Evolutionary conservation across 2,329 filamentous ascomycete genomes (phyloP).

Genomic region (Colletotrichum shisoi): DNA sequence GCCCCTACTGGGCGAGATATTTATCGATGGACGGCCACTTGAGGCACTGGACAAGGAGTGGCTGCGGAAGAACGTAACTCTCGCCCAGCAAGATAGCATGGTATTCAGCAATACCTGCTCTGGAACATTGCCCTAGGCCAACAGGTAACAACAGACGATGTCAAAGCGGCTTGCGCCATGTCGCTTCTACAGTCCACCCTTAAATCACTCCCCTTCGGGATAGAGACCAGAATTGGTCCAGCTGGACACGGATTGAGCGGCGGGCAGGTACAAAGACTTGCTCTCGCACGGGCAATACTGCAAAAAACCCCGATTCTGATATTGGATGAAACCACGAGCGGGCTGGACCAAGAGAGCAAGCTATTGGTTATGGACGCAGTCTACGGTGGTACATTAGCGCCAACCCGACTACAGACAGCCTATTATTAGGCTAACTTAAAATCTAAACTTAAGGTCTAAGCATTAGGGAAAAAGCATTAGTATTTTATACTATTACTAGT

Average conservation of each 20-base stretch:
- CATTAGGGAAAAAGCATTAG: too few species aligned
- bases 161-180: conserved; percentile 69
- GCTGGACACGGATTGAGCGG: conserved; percentile 79
- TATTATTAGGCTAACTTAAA: too few species aligned
- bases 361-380: conserved; percentile 74
- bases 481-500: too few species aligned
- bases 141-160: conserved; percentile 59
- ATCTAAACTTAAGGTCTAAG: too few species aligned
- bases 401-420: too few species aligned
- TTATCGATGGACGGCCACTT: conserved; percentile 71
- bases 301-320: conserved; percentile 82
- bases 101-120: conserved; percentile 83
- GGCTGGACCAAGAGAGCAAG: conserved; percentile 77
- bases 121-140: conserved; percentile 80
- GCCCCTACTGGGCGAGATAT: conserved; percentile 70
- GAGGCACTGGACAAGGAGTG: conserved; percentile 71
- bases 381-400: too few species aligned
- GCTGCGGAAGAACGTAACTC: conserved; percentile 77
- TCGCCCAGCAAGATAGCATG: conserved; percentile 82
- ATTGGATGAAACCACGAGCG: conserved; percentile 88
- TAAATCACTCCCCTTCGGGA: conserved; percentile 51
- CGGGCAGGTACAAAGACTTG: conserved; percentile 79
- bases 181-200: conserved; percentile 68
- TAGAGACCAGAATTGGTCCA: conserved; percentile 75
- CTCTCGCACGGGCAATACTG: conserved; percentile 78